These are phyloP conservation scores for Myxozyma mucilagina DNA, from an alignment of 805 yeast species.

Conservation along the genomic window DNA sequence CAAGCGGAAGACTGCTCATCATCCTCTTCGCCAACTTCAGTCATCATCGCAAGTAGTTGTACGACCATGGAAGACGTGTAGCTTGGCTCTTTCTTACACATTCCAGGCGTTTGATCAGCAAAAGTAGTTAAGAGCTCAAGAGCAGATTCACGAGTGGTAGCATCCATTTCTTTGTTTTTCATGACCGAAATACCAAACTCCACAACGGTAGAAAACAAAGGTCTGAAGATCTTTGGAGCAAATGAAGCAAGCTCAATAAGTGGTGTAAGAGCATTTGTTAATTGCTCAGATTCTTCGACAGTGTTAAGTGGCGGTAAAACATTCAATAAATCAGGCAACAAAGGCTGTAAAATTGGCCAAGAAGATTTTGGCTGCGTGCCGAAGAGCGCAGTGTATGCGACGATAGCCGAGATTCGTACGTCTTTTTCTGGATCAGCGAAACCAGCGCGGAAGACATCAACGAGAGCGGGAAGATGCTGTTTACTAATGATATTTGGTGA, in stretches of 20 bases:
- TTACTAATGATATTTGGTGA: constrained; percentile 75
- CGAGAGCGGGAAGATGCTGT: constrained; percentile 53
- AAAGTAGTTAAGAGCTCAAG: constrained; percentile 87
- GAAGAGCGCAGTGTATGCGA: constrained; percentile 90
- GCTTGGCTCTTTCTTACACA: constrained; percentile 80
- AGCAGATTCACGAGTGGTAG: constrained; percentile 78
- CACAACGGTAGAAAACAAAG: constrained; percentile 85
- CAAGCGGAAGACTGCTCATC: constrained; percentile 69
- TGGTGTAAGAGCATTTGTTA: constrained; percentile 84
- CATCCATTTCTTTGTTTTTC: constrained; percentile 76
- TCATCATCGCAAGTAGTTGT: constrained; percentile 77
- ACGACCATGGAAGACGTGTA: constrained; percentile 74
- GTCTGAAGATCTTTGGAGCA: constrained; percentile 92
- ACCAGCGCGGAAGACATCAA: constrained; percentile 75
- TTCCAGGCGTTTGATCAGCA: constrained; percentile 88
- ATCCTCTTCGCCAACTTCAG: constrained; percentile 88
- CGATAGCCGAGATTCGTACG: constrained; percentile 87
- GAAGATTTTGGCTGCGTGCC: constrained; percentile 72
- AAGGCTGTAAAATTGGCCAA: constrained; percentile 75
- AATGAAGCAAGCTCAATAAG: constrained; percentile 86
- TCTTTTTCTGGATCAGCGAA: constrained; percentile 77
- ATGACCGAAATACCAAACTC: constrained; percentile 83
- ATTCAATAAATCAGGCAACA: constrained; percentile 80
- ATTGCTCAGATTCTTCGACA: constrained; percentile 74
- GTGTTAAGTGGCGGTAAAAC: constrained; percentile 82